These are phyloP conservation scores for Salvia miltiorrhiza DNA, from an alignment of 257 asterid species.

Conservation along the genomic window DNA sequence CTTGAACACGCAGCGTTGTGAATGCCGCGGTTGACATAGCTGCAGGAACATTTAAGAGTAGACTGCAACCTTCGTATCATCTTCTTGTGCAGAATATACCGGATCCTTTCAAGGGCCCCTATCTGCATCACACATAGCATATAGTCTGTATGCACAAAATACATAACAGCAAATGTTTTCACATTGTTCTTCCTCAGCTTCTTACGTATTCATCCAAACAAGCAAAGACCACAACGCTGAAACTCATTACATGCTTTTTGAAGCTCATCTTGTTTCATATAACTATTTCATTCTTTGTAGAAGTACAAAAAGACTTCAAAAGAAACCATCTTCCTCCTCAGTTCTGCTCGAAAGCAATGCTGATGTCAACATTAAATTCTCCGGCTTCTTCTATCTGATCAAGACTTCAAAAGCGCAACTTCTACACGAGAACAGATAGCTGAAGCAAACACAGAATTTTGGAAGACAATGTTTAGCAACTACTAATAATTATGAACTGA, in stretches of 20 bases:
- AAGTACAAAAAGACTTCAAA: slow-evolving; percentile 18
- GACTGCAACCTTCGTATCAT: slow-evolving; percentile 40
- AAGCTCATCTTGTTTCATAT: slow-evolving; percentile 24
- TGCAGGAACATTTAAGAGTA: slow-evolving; percentile 16
- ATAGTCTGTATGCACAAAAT: neutral
- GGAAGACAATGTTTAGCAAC: neutral
- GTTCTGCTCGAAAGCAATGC: slow-evolving; percentile 19
- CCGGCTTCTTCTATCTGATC: neutral
- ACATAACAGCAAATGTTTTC: neutral
- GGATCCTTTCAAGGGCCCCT: slow-evolving; percentile 5
- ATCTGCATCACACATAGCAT: neutral
- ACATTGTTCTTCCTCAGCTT: slow-evolving; percentile 10
- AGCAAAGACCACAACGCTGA: neutral
- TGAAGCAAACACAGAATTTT: neutral
- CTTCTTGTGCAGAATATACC: slow-evolving; percentile 11
- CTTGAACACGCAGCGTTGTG: slow-evolving; percentile 10
- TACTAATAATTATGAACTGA: neutral
- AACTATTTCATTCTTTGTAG: slow-evolving; percentile 25
- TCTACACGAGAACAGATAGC: too few species aligned
- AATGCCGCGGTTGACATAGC: slow-evolving; percentile 19
- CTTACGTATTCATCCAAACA: slow-evolving; percentile 2
- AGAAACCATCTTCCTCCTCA: slow-evolving; percentile 13
- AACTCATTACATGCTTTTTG: slow-evolving; percentile 28
- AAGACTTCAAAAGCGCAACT: neutral
- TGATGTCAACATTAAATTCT: slow-evolving; percentile 4